Evolutionary conservation across 768 basidiomycete genomes (phyloP).

Genomic region (Lentinula edodes): DNA sequence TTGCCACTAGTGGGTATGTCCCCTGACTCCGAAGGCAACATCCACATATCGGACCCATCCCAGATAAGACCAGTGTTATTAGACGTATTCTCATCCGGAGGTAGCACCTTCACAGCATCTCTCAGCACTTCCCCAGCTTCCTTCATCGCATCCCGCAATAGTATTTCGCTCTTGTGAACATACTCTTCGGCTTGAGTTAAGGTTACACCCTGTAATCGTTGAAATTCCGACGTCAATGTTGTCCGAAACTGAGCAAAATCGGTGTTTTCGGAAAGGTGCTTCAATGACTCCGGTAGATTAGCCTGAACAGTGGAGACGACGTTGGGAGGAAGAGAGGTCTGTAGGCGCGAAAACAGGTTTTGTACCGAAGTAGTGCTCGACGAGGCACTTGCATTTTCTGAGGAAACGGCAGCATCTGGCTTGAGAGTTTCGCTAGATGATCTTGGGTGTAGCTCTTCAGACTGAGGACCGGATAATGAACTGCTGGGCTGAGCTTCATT

Average conservation of each 20-base stretch:
- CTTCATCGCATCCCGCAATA: slow-evolving; percentile 64
- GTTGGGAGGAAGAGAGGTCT: slow-evolving; percentile 70
- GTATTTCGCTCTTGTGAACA: slow-evolving; percentile 64
- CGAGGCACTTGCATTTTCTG: slow-evolving; percentile 9
- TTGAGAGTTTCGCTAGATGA: slow-evolving; percentile 18
- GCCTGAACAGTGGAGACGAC: slow-evolving; percentile 63
- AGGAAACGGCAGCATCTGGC: slow-evolving; percentile 20
- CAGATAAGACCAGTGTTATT: slow-evolving; percentile 45
- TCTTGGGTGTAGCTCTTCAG: slow-evolving; percentile 13
- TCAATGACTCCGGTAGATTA: slow-evolving; percentile 61
- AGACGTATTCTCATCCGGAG: slow-evolving; percentile 53
- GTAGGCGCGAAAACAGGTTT: slow-evolving; percentile 63
- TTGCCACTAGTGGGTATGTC: slow-evolving; percentile 21
- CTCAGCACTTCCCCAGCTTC: slow-evolving; percentile 78
- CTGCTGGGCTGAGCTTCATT: slow-evolving; percentile 9
- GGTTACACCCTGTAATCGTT: slow-evolving; percentile 70
- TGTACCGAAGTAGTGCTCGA: slow-evolving; percentile 27
- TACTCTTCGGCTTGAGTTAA: slow-evolving; percentile 82
- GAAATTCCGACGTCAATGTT: slow-evolving; percentile 59
- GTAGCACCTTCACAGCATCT: slow-evolving; percentile 90
- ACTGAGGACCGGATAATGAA: slow-evolving; percentile 6
- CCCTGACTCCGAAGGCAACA: slow-evolving; percentile 45
- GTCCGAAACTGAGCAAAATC: slow-evolving; percentile 66
- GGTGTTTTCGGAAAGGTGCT: slow-evolving; percentile 54
- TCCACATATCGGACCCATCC: slow-evolving; percentile 89